phyloP scores from a whole-genome alignment of 257 asterid genomes.

The Ballota nigra region DNA sequence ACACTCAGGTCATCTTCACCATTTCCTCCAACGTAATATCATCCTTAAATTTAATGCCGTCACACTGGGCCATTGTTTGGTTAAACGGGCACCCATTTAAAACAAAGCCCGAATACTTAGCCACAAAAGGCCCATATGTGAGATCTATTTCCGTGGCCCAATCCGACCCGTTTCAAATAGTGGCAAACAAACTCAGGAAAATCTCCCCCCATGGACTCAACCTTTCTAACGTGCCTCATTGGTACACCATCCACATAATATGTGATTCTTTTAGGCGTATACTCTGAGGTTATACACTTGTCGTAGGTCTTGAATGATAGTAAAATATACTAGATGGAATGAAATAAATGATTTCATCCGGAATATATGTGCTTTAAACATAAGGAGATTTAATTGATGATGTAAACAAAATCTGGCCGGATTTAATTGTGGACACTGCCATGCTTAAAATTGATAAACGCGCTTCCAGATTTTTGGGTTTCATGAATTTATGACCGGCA shows the following conservation, averaged over 20 bases:
- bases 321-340: no score
- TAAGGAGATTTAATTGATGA: neutral
- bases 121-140: conserved; percentile 33
- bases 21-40: conserved; percentile 20
- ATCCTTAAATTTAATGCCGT: neutral
- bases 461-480: neutral
- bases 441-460: neutral
- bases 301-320: no score
- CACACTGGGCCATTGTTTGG: neutral
- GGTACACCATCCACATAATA: conserved; percentile 44
- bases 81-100: conserved; percentile 30
- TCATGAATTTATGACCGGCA: neutral
- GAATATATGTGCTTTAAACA: neutral
- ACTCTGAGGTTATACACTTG: no score
- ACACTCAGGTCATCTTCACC: conserved; percentile 37
- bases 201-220: conserved; percentile 29
- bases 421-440: conserved; percentile 7
- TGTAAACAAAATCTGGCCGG: conserved; percentile 13
- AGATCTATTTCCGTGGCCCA: conserved; percentile 50
- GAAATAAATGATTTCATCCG: neutral
- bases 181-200: conserved; percentile 46
- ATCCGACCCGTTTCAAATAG: conserved; percentile 49
- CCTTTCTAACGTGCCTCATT: conserved; percentile 33
- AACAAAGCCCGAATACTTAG: conserved; percentile 33
- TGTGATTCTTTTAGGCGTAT: conserved; percentile 15